Percentiles rank a stretch among this genome's conserved stretches.
phyloP scores from a whole-genome alignment of 352 stramenopile species.

The Phytophthora podocarpi region DNA sequence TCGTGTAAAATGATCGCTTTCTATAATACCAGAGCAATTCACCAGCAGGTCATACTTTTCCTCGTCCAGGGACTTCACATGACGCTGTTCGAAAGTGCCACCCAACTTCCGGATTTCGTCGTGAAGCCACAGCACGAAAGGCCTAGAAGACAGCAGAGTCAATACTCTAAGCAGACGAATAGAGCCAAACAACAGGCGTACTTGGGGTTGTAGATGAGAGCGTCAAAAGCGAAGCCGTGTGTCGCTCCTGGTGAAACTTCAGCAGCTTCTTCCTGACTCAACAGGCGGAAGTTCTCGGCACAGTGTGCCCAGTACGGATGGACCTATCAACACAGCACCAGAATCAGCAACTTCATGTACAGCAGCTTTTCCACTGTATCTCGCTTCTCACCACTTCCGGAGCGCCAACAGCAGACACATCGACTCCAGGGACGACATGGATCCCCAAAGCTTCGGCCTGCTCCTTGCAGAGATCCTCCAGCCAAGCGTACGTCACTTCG shows the following conservation, averaged over 20 bases:
- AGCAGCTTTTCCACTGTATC: not conserved
- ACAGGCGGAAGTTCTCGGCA: conserved; percentile 58
- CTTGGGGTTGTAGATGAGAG: conserved; percentile 70
- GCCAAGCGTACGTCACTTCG: conserved; percentile 64
- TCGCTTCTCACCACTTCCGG: conserved; percentile 4
- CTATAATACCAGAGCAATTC: conserved; percentile 56
- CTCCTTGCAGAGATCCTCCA: conserved; percentile 39
- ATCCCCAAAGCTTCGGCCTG: conserved; percentile 52
- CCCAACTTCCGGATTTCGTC: conserved; percentile 50
- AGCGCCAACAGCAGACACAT: conserved; percentile 7
- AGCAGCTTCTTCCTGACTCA: conserved; percentile 44
- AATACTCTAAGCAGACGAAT: not conserved
- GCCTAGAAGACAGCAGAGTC: conserved; percentile 23
- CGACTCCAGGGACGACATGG: conserved; percentile 39
- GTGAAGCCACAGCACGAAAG: conserved; percentile 56
- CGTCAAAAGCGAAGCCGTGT: conserved; percentile 59
- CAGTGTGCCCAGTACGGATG: conserved; percentile 69
- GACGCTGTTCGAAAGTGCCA: conserved; percentile 55
- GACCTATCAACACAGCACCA: not conserved
- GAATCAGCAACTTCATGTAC: not conserved
- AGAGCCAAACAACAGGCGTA: not conserved
- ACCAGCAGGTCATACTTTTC: conserved; percentile 59
- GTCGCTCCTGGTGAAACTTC: conserved; percentile 43
- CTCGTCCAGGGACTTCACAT: conserved; percentile 38
- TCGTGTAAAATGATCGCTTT: not conserved